A percentile compares a stretch with the other conserved stretches of the same genome.
Conservation (phyloP, 1,284 basidiomycete species). For the Moniliella sp. region DNA sequence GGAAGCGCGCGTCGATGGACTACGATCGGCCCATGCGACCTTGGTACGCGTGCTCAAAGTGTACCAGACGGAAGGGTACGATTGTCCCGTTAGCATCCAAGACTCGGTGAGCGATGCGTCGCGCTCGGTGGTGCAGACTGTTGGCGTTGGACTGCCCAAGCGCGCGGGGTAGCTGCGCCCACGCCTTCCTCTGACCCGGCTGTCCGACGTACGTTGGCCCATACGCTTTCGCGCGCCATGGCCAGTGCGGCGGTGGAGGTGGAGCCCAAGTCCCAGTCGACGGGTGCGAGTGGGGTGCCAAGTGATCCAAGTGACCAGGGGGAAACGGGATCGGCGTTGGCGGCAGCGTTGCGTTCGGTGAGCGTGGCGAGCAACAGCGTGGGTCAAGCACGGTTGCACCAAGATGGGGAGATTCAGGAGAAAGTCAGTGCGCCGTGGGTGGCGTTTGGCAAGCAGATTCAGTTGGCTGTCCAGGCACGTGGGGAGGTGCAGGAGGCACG, state of each 20-base stretch:
- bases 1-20: conserved; percentile 76
- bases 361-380: conserved; percentile 68
- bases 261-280: too few species aligned
- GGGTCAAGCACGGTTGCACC: conserved; percentile 55
- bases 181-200: too few species aligned
- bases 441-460: conserved; percentile 27
- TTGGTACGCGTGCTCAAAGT: conserved; percentile 35
- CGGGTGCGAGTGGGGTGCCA: conserved; percentile 9
- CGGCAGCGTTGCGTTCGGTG: conserved; percentile 59
- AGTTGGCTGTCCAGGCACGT: conserved; percentile 28
- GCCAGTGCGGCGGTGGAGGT: conserved; percentile 44
- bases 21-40: conserved; percentile 50
- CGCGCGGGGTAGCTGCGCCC: too few species aligned
- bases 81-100: conserved; percentile 35
- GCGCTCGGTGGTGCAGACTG: conserved; percentile 47
- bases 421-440: conserved; percentile 66
- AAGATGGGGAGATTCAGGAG: conserved; percentile 53
- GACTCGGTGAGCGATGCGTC: conserved; percentile 40
- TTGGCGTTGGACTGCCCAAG: too few species aligned
- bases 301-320: too few species aligned
- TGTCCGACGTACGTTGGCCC: too few species aligned
- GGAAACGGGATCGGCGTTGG: too few species aligned
- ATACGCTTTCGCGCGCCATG: conserved; percentile 68
- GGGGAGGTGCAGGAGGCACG: conserved; percentile 25
- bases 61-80: conserved; percentile 28